Evolutionary conservation across 177 flowering plant genomes (phyloP).

Genomic region (Telopea speciosissima): DNA sequence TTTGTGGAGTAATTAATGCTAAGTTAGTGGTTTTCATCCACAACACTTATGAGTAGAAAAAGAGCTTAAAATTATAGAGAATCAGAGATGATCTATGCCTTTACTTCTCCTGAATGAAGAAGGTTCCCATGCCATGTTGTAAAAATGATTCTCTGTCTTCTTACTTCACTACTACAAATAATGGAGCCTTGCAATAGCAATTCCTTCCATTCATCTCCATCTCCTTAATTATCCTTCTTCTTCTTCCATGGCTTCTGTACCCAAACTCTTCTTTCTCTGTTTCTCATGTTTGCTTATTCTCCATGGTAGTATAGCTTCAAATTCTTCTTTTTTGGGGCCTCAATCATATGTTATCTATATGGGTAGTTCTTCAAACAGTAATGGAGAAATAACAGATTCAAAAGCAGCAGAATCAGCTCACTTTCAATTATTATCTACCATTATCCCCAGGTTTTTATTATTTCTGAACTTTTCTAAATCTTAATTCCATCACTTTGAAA

Average conservation of each 20-base stretch:
- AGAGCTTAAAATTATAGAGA: background rate
- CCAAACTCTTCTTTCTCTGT: conserved; percentile 14
- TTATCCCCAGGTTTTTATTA: conserved; percentile 50
- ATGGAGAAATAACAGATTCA: conserved; percentile 16
- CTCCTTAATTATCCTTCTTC: background rate
- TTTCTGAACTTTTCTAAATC: background rate
- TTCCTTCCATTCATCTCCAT: background rate
- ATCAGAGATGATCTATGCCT: conserved; percentile 4
- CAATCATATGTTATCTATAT: conserved; percentile 76
- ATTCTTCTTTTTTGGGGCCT: conserved; percentile 4
- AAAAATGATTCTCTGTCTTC: conserved; percentile 3
- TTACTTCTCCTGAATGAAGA: conserved; percentile 10
- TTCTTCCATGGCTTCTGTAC: conserved; percentile 26
- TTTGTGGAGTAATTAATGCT: no score
- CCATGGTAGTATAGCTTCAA: conserved; percentile 11
- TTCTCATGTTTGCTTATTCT: conserved; percentile 12
- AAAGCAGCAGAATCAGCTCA: conserved; percentile 35
- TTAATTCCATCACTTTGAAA: background rate
- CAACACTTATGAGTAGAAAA: no score
- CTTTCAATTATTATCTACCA: conserved; percentile 45
- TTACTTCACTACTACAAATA: conserved; percentile 6
- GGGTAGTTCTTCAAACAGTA: conserved; percentile 47
- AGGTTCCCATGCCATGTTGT: background rate
- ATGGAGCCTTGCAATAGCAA: conserved; percentile 5
- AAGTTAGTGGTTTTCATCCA: no score